phyloP scores from a whole-genome alignment of 805 yeast species.

The Komagataella ulmi region DNA sequence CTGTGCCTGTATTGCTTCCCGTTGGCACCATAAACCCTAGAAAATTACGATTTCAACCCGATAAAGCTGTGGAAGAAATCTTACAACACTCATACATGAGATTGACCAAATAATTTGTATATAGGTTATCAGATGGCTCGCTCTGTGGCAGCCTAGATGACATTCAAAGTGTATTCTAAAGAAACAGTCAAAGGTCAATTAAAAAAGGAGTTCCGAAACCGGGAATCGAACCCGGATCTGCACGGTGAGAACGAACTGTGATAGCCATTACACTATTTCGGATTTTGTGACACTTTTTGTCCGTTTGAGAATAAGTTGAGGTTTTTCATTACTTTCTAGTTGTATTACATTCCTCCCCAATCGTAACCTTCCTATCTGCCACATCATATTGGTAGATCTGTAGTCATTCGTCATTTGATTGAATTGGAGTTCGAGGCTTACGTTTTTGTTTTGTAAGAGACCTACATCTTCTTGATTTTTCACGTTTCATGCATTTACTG shows the following conservation, averaged over 20 bases:
- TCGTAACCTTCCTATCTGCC: too few species aligned
- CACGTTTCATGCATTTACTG: too few species aligned
- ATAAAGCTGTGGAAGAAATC: background rate
- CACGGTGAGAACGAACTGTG: constrained; percentile 1
- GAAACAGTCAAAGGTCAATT: background rate
- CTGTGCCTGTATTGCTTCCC: background rate
- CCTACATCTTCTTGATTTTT: too few species aligned
- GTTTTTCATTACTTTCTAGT: too few species aligned
- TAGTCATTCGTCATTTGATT: too few species aligned
- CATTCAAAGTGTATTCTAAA: background rate
- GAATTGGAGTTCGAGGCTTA: too few species aligned
- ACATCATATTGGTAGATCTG: too few species aligned
- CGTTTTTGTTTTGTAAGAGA: too few species aligned
- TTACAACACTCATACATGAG: background rate
- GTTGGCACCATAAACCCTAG: background rate
- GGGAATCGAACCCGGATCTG: constrained; percentile 1
- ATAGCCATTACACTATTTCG: background rate
- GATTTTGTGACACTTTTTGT: too few species aligned
- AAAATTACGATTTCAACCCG: background rate
- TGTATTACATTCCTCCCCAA: too few species aligned
- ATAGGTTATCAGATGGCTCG: background rate
- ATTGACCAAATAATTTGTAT: background rate
- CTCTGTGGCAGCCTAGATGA: background rate
- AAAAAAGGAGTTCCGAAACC: constrained; percentile 1
- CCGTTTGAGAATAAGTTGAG: too few species aligned